Base-by-base conservation (phyloP, 768 basidiomycete genomes). In the Termitomyces sp. region DNA sequence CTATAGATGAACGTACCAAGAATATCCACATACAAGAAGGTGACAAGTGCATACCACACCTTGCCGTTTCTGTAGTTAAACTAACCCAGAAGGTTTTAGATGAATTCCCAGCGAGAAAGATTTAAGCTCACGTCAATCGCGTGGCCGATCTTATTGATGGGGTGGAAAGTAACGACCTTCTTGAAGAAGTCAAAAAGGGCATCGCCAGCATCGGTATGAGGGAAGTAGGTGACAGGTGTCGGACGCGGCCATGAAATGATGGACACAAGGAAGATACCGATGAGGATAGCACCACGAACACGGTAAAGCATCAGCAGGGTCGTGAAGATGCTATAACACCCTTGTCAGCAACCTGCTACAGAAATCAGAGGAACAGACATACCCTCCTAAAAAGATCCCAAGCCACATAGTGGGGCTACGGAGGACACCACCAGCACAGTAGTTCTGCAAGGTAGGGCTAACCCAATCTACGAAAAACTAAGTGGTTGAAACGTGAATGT, bases 1-100 rank as follows among this genome's bases (percentile, higher is more conserved):
- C 16, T 18, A 41, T 2, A 36, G n/a, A 32, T 9, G 48, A 50
- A 67, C 79, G 46, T 62, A 86, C 84, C 87, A 64, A 90, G 79
- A 61, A 92, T 89, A 71, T 91, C 90, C 63, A 94, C 92, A 68
- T 93, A 94, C 55, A 94, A 82, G 83, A 94, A 92, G 0, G 92
- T 94, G 67, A 92, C 74, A 27, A 94, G 77, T 6, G 92, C 92
- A 68, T 93, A 91, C 92, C 92, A 94, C 26, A 92, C 87, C 36
- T 73, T 80, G 47, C 89, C 89, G 58, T 86, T 90, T 37, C 77
- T 76, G 63, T 81, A 80, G 60, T 79, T 67, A 65, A 79, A 82
- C 84, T 85, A 31, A 14, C 5, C 24, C 24, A 39, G 12, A 43
- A 44, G 14, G 14, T 42, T 18, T 53, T 46, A 1, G 1, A 50